phyloP scores from a whole-genome alignment of 2,329 filamentous ascomycete genomes.

The Botrytis tulipae region DNA sequence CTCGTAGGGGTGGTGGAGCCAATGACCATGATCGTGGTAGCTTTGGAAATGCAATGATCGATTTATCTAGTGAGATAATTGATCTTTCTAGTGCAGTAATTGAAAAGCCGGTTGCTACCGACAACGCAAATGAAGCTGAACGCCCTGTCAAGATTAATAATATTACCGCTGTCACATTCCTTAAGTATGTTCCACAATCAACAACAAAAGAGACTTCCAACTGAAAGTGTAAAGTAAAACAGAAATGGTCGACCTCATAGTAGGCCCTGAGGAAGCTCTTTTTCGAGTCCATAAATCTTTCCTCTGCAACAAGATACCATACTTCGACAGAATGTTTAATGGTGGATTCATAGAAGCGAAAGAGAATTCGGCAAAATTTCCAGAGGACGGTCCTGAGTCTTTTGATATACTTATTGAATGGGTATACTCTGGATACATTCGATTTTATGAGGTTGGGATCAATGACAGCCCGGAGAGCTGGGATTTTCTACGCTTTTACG shows the following conservation, averaged over 20 bases:
- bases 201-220: too few relatives aligned
- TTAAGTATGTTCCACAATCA: neutral
- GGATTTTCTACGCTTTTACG: too few relatives aligned
- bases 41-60: neutral
- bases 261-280: too few relatives aligned
- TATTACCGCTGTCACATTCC: neutral
- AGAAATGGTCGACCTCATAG: neutral
- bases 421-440: neutral
- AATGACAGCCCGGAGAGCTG: too few relatives aligned
- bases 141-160: neutral
- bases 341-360: slow-evolving; percentile 7
- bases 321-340: slow-evolving; percentile 23
- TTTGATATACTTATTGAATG: slow-evolving; percentile 15
- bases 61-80: too few relatives aligned
- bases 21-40: neutral
- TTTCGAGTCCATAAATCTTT: neutral
- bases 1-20: neutral
- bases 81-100: too few relatives aligned
- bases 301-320: slow-evolving; percentile 3
- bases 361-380: neutral
- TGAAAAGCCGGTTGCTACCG: neutral
- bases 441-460: too few relatives aligned
- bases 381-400: slow-evolving; percentile 17
- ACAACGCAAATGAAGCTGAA: too few relatives aligned
- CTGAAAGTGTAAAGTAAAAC: neutral